Base-by-base conservation (phyloP, 352 stramenopile genomes). In the Globisporangium okanoganense region DNA sequence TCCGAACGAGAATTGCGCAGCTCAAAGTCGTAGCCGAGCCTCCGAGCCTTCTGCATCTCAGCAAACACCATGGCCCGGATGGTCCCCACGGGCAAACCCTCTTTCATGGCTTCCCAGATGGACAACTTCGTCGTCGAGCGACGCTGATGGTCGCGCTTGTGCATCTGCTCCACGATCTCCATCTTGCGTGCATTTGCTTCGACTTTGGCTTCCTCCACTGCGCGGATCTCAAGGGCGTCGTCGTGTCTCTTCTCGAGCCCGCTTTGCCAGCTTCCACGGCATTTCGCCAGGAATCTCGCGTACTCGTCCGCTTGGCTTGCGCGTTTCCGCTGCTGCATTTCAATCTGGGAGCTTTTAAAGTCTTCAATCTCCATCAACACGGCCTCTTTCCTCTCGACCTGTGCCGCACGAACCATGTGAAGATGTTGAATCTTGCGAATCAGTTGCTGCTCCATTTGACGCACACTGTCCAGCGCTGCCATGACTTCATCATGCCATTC, bases 41-140 rank as follows among this genome's bases (percentile, higher is more conserved):
- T 67, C n/a, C 73, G 71, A 18, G 82, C 76, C 41, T 87, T 89
- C 48, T 86, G 79, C 64, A 80, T 83, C 54, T 91, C 82, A 0
- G 70, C 73, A 52, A 73, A 77, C 0, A 88, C 56, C 69, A 89
- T 78, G 3, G 75, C 49, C 20, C 74, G 76, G 43, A 91, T 63
- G 14, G 74, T 61, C 2, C 87, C 74, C 0, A 88, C 75, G 1
- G 72, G 25, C 5, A 70, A 43, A 2, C 82, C 82, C 64, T 82
- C 82, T 50, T 75, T 79, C 1, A 75, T 70, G 8, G 82, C 79
- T 57, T 91, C 82, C 82, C 82, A 91, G 29, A 88, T 86, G 0
- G 79, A 88, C 12, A 89, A 36, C 27, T 85, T 88, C 2, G 64
- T 41, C 7, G 71, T 73, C 25, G 58, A 60, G 10, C 70, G 72